Evolutionary conservation across 2,329 filamentous ascomycete genomes (phyloP).

Genomic region (Metarhizium rileyi): DNA sequence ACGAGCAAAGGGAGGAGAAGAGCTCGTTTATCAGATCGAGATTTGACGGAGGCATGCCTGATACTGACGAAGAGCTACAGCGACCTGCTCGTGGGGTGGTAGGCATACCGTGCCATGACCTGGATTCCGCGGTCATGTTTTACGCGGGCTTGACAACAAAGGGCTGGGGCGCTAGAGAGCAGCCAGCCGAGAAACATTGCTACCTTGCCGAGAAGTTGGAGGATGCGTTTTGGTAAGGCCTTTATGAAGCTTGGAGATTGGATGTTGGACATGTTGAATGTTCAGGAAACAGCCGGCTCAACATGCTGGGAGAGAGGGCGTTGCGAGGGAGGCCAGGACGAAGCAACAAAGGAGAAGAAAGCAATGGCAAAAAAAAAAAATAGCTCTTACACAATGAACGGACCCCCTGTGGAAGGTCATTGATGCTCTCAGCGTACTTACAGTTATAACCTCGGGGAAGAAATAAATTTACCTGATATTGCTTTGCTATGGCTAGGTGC

Average conservation of each 20-base stretch:
- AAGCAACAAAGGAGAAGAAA: too few species aligned
- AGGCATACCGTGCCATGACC: slow-evolving; percentile 1
- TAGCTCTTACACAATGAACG: too few species aligned
- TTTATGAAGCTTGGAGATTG: background rate
- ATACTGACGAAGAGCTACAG: slow-evolving; percentile 14
- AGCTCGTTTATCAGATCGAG: background rate
- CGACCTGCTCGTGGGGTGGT: background rate
- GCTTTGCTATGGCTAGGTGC: too few species aligned
- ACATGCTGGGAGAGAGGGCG: too few species aligned
- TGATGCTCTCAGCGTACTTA: too few species aligned
- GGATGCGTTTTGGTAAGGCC: background rate
- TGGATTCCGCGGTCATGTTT: background rate
- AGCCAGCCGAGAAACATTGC: background rate
- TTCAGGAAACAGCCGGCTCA: too few species aligned
- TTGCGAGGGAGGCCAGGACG: too few species aligned
- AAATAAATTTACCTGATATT: too few species aligned
- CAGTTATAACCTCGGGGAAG: too few species aligned
- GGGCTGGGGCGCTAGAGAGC: slow-evolving; percentile 2
- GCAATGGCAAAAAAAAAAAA: too few species aligned
- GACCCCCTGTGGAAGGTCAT: too few species aligned
- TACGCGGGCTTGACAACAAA: slow-evolving; percentile 4
- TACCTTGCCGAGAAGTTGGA: background rate
- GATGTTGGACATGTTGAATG: background rate
- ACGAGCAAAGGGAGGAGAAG: background rate
- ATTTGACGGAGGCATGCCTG: slow-evolving; percentile 10